Conservation (phyloP, 2,329 filamentous ascomycete species). For the Hypoxylon sp. region DNA sequence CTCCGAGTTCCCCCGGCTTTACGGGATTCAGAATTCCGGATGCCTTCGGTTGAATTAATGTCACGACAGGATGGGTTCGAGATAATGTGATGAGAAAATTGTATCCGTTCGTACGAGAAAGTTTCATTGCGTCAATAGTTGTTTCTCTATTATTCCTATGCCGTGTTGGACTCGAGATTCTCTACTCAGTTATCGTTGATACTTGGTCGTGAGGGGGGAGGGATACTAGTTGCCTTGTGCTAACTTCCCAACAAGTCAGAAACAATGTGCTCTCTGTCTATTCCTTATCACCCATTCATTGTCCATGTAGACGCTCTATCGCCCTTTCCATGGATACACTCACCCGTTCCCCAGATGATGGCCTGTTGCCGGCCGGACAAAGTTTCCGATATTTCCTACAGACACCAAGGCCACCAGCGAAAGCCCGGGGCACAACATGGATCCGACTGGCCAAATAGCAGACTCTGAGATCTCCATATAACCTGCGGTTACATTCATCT, state of each 20-base stretch:
- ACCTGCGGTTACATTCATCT: not conserved
- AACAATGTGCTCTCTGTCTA: not conserved
- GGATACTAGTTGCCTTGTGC: not conserved
- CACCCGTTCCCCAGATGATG: not conserved
- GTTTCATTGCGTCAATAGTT: not conserved
- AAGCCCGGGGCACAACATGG: not conserved
- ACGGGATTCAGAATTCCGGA: conserved; percentile 15
- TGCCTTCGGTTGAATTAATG: conserved; percentile 22
- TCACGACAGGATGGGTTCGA: not conserved
- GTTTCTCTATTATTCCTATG: not conserved
- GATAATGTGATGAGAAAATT: not conserved
- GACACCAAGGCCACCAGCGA: not conserved
- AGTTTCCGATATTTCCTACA: not conserved
- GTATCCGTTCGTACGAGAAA: not conserved
- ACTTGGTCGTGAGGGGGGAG: not conserved
- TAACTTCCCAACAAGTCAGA: not conserved
- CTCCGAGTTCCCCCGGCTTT: conserved; percentile 3
- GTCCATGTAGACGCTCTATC: not conserved
- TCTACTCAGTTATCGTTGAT: not conserved
- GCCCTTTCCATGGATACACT: not conserved
- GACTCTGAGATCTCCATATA: not conserved
- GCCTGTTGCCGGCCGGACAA: not conserved
- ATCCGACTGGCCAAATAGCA: not conserved
- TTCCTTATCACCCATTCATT: not conserved
- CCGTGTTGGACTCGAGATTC: not conserved